phyloP scores from a whole-genome alignment of 495 filamentous ascomycete species.

The Lineolata rhizophorae region DNA sequence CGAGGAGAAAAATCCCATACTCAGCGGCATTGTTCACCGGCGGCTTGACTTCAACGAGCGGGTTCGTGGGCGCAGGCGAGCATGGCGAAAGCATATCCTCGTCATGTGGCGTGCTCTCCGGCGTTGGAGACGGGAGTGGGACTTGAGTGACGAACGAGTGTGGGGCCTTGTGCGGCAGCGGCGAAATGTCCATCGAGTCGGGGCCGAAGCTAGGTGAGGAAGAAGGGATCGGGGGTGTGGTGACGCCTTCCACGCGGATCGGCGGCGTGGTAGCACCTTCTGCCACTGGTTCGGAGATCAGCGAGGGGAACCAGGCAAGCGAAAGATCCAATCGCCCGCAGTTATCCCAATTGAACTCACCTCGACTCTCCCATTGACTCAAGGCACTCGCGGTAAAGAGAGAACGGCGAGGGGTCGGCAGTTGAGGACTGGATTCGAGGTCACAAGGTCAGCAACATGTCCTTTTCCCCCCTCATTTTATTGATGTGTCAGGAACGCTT shows the following conservation, averaged over 20 bases:
- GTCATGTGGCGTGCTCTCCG: no score
- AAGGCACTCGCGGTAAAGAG: conserved; percentile 73
- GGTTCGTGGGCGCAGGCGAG: no score
- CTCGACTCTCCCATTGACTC: conserved; percentile 39
- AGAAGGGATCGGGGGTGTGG: conserved; percentile 61
- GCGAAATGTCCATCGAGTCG: conserved; percentile 87
- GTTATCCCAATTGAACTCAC: conserved; percentile 45
- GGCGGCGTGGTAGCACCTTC: conserved; percentile 72
- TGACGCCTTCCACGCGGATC: conserved; percentile 42
- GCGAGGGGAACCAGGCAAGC: conserved; percentile 1
- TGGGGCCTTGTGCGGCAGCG: conserved; percentile 71
- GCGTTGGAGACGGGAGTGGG: no score
- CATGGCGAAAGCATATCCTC: no score
- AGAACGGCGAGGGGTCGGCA: conserved; percentile 78
- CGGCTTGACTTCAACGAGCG: no score
- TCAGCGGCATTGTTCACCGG: no score
- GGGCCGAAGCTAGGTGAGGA: conserved; percentile 59
- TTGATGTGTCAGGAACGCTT: conserved; percentile 1
- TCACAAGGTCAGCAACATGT: conserved; percentile 6
- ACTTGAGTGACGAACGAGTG: no score
- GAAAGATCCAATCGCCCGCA: no score
- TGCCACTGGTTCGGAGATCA: conserved; percentile 8
- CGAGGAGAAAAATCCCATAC: no score
- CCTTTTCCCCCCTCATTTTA: conserved; percentile 1
- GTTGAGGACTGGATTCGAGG: conserved; percentile 51